Evolutionary conservation across 805 yeast species (phyloP), one percentile per base, ranked within the genome.

Genomic region (Cyberlindnera mycetangii): DNA sequence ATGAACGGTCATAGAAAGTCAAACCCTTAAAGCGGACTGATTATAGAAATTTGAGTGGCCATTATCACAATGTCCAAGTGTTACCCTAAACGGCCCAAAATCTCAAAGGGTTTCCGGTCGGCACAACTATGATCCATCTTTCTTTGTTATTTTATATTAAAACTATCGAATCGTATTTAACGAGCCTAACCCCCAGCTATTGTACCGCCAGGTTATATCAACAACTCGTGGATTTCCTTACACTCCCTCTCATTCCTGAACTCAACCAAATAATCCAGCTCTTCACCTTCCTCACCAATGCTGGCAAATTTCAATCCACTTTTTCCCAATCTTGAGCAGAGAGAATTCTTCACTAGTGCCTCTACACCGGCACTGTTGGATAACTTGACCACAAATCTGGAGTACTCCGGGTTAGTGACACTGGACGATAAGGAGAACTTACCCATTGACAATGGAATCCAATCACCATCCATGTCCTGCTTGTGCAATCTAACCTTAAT

Each of bases 391-490:
- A 42, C 45, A 27, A 56, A 49, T 11, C 50, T 50, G 10, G 59
- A 55, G 25, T 32, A 56, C 15, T 48, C 47, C n/a, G 56, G 58
- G 30, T 55, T 51, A 3, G 42, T 18, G 3, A 56, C 32, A 37
- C 49, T 51, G 4, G 62, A 50, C 9, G 41, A 50, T 2, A 59
- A 38, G 4, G 51, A 42, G 21, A 59, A 50, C 32, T 44, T 47
- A 8, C 52, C 61, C 48, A 58, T 43, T 1, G 58, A 44, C 4
- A 56, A 39, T 4, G 63, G 63, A 15, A 55, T 44, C 61, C 61
- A 59, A 20, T 59, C 63, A 3, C 49, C 49, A 21, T 49, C 54
- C 7, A 20, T 17, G 32, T 59, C 62, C 37, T 39, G 33, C 40
- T 52, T 51, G 34, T 59, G 63, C 17, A 59, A 21, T 44, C 51